phyloP scores from a whole-genome alignment of 139 green algal species.

The Chlamydomonas sp. region DNA sequence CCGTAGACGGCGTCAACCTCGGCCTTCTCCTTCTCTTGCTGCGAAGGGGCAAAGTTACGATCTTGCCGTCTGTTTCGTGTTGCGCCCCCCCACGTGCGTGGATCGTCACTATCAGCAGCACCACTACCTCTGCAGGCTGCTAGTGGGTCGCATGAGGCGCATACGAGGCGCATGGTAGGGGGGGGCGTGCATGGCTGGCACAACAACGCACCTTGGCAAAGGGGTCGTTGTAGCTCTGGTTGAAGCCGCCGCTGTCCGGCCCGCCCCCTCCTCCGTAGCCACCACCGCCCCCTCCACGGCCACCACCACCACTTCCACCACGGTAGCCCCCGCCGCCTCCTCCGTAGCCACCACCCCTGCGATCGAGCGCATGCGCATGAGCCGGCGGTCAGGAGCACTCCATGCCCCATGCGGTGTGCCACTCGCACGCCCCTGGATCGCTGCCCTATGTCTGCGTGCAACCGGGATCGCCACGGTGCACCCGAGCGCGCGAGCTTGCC shows the following conservation, averaged over 20 bases:
- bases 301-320: constrained; percentile 30
- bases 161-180: constrained; percentile 16
- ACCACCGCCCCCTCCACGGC: constrained; percentile 36
- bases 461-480: too few species aligned
- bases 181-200: neutral
- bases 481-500: too few species aligned
- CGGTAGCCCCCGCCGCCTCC: constrained; percentile 26
- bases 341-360: constrained; percentile 20
- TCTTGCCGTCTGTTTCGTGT: too few species aligned
- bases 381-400: too few species aligned
- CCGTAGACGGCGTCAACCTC: constrained; percentile 45
- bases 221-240: constrained; percentile 34
- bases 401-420: too few species aligned
- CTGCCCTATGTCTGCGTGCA: too few species aligned
- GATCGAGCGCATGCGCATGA: constrained; percentile 19
- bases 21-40: constrained; percentile 48
- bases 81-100: too few species aligned
- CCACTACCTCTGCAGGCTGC: too few species aligned
- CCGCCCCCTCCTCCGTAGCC: constrained; percentile 19
- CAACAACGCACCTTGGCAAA: constrained; percentile 28
- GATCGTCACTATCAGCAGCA: too few species aligned
- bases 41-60: too few species aligned
- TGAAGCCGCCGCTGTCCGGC: constrained; percentile 16
- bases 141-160: too few species aligned
- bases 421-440: too few species aligned